These are phyloP conservation scores for Zea luxurians DNA, from an alignment of 176 grass and related monocot genomes.

Conservation along the genomic window DNA sequence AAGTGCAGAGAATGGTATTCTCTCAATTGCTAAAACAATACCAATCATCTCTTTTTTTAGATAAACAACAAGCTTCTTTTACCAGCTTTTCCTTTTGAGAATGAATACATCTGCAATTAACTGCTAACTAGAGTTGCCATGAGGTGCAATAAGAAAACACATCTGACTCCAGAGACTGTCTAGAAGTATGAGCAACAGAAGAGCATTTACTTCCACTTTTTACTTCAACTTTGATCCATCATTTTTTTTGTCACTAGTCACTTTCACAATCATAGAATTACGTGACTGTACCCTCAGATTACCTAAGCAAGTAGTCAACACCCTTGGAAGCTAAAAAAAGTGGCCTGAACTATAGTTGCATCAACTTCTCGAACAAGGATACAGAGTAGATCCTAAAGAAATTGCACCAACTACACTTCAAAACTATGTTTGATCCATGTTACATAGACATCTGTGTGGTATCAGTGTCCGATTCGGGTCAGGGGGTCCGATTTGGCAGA, in stretches of 20 bases:
- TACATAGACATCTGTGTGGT: not conserved
- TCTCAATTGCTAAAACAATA: not conserved
- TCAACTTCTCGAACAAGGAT: not conserved
- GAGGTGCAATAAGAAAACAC: not conserved
- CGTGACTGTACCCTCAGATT: not conserved
- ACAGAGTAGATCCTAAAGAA: slow-evolving; percentile 2
- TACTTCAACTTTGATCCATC: not conserved
- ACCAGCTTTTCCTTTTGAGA: not conserved
- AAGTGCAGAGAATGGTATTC: not conserved
- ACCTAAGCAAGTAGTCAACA: not conserved
- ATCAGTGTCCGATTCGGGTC: not conserved
- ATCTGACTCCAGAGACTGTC: not conserved
- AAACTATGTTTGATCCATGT: not conserved
- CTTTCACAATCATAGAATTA: slow-evolving; percentile 1
- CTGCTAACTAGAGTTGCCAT: not conserved
- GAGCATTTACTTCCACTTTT: not conserved
- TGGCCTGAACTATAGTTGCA: not conserved
- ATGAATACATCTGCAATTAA: slow-evolving; percentile 16
- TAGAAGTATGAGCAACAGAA: not conserved
- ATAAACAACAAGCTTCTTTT: slow-evolving; percentile 1
- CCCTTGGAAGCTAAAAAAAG: too few relatives aligned
- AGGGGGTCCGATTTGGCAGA: not conserved
- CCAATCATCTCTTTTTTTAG: not conserved
- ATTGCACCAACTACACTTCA: not conserved
- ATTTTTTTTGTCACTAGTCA: not conserved